Evolutionary conservation across 805 yeast species (phyloP).

Genomic region (Ogataea naganishii): DNA sequence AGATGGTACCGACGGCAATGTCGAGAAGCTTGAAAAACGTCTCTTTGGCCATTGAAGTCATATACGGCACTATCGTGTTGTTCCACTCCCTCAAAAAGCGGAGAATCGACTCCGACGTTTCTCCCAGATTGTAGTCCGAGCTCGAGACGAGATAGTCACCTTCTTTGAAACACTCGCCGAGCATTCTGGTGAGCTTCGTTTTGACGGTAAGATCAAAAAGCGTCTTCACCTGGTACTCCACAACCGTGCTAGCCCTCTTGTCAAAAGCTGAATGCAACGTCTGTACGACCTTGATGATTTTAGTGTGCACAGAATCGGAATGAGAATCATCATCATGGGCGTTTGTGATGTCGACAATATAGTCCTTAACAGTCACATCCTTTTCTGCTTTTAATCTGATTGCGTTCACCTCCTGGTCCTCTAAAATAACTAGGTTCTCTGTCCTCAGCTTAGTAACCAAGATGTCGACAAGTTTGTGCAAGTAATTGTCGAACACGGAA

Average conservation of each 20-base stretch:
- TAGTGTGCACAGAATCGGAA: slow-evolving; percentile 15
- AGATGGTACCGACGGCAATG: slow-evolving; percentile 44
- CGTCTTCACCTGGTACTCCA: slow-evolving; percentile 33
- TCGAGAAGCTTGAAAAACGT: slow-evolving; percentile 42
- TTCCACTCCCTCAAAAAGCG: slow-evolving; percentile 62
- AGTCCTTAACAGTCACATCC: slow-evolving; percentile 1
- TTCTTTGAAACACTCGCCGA: slow-evolving; percentile 29
- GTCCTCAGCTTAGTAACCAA: slow-evolving; percentile 18
- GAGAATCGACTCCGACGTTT: slow-evolving; percentile 21
- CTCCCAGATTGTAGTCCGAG: slow-evolving; percentile 2
- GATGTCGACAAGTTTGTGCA: slow-evolving; percentile 42
- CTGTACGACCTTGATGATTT: slow-evolving; percentile 12
- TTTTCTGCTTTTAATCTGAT: slow-evolving; percentile 15
- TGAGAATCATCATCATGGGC: slow-evolving; percentile 3
- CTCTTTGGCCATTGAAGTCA: slow-evolving; percentile 21
- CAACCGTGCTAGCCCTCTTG: slow-evolving; percentile 25
- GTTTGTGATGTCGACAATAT: neutral
- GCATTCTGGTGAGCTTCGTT: slow-evolving; percentile 23
- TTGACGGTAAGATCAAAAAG: slow-evolving; percentile 30
- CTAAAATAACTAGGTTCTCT: slow-evolving; percentile 22
- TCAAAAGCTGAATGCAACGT: slow-evolving; percentile 14
- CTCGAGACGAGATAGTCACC: slow-evolving; percentile 27
- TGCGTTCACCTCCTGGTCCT: slow-evolving; percentile 20
- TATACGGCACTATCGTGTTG: slow-evolving; percentile 54
- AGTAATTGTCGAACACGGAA: slow-evolving; percentile 51